Evolutionary conservation across 176 grass and related monocot species (phyloP).

Genomic region (Oryza meridionalis): DNA sequence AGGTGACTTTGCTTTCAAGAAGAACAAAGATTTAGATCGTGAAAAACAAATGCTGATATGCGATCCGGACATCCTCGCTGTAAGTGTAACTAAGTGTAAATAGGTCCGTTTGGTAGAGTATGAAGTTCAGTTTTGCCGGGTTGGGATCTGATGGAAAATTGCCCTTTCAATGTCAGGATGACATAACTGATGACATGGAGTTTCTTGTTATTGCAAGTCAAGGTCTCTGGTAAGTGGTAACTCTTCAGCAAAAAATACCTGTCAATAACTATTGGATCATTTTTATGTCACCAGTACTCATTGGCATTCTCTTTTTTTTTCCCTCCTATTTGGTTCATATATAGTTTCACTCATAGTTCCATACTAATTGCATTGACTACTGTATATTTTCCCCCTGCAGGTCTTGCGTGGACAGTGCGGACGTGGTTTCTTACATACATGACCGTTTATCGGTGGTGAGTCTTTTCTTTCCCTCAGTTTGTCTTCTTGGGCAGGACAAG

Average conservation of each 20-base stretch:
- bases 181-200: slow-evolving; percentile 34
- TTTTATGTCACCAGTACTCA: background rate
- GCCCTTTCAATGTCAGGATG: slow-evolving; percentile 18
- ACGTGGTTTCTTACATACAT: background rate
- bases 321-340: background rate
- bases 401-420: background rate
- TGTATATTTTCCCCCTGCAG: background rate
- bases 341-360: background rate
- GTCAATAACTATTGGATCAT: background rate
- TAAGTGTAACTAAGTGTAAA: slow-evolving; percentile 21
- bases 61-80: background rate
- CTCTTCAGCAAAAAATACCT: no score
- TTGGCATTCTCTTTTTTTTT: background rate
- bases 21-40: background rate
- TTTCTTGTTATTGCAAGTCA: slow-evolving; percentile 48
- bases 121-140: background rate
- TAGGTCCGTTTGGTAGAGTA: background rate
- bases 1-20: slow-evolving; percentile 32
- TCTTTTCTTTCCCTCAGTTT: background rate
- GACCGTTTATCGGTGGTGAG: background rate
- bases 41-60: slow-evolving; percentile 31
- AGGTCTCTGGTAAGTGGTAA: slow-evolving; percentile 43
- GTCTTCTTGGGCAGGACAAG: background rate
- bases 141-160: background rate
- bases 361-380: background rate